Base-by-base conservation (phyloP, 257 asterid genomes). In the Solanum bulbocastanum region DNA sequence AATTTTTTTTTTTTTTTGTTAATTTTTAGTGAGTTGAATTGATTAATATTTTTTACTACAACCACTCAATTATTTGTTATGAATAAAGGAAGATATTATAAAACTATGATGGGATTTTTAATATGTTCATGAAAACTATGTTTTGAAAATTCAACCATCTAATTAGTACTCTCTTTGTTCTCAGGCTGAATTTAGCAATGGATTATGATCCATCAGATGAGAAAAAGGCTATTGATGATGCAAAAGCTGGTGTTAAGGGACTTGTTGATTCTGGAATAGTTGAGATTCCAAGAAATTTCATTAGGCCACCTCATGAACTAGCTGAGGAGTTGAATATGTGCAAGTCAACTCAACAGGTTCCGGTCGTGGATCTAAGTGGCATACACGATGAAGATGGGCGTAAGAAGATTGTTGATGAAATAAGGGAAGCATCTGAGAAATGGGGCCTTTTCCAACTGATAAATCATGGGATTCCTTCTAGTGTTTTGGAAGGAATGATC, bases 361-460 rank as follows among this genome's bases (percentile, higher is more conserved):
- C 98, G 0, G 56, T 13, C 1, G 92, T 92, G 2, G 87, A 46
- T 46, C 56, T 13, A 13, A 46, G 56, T 46, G 56, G 56, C 56
- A 40, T 88, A 32, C 87, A 40, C 13, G 36, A 65, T 9, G 87
- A 60, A 7, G 90, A 89, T 37, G 75, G 6, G 6, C 93, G 86
- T 13, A 73, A 85, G 87, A 76, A 68, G 23, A 37, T 94, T 2
- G 88, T 92, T 0, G 71, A 36, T 2, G 86, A 92, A 87, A 58
- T 95, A 27, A 88, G 69, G 62, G 40, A 18, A 16, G 98, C 98
- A 10, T 93, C 94, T 0, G 89, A 88, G 36, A 92, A 92, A 13
- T 92, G 93, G 93, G 99, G 96, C 5, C 87, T 95, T 42, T 96
- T 96, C 89, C 94, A 87, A 79, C 88, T 94, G 27, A 90, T 91